Base-by-base conservation (phyloP, 176 grass and related monocot species). In the Phoenix dactylifera region DNA sequence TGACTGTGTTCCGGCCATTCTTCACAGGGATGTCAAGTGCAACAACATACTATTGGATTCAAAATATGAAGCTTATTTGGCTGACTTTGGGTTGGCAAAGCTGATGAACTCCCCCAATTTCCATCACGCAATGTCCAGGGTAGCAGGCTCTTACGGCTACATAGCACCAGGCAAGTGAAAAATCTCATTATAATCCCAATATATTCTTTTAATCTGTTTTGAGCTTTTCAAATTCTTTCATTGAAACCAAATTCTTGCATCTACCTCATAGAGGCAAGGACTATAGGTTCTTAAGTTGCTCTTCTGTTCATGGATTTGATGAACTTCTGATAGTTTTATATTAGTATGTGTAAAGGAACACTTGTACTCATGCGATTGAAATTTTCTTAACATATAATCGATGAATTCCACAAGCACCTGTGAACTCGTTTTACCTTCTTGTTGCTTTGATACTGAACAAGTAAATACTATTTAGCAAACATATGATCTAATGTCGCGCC, bases 1-100 rank as follows among this genome's bases (percentile, higher is more conserved):
- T 55, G 87, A 98, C 50, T 98, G 93, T 5, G 79, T 83, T 18
- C 93, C 93, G 0, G 73, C 84, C 7, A 92, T 98, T 70, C 82
- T 92, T 29, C 87, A 98, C 71, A 75, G 93, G 48, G 93, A 98
- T 44, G 87, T 98, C 30, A 98, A 98, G 70, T 86, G 93, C 60
- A 98, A 98, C 63, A 92, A 98, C 62, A 98, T 98, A 49, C 58
- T 98, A 70, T 78, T 98, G 1, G 93, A 98, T 74, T 83, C 81
- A 0, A 98, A 92, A 57, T 98, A 62, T 63, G 93, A 92, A 63
- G 71, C 79, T 18, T 98, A 83, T 70, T 74, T 98, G 79, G 93
- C 93, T 10, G 93, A 98, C 76, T 98, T 98, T 63, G 93, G 93
- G 28, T 60, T 92, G 51, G 93, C 93, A 15, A 98, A 92, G 81